Evolutionary conservation across 345 rosid species (phyloP).

Genomic region (Streptanthus diversifolius): DNA sequence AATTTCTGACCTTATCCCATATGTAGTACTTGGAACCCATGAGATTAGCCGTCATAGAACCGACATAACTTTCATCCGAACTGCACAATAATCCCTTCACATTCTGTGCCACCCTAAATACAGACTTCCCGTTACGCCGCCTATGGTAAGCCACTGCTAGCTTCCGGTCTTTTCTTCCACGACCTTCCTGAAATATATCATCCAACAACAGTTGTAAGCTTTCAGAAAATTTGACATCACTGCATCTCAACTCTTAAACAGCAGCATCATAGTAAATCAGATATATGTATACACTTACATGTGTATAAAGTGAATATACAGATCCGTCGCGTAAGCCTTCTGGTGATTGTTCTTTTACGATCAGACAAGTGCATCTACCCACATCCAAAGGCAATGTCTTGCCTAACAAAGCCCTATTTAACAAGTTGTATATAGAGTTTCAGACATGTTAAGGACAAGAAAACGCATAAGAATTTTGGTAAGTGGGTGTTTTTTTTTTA

Average conservation of each 20-base stretch:
- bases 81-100: slow-evolving; percentile 55
- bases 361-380: slow-evolving; percentile 83
- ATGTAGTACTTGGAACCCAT: slow-evolving; percentile 82
- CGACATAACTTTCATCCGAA: slow-evolving; percentile 72
- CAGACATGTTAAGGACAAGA: not conserved
- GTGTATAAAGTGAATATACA: slow-evolving; percentile 72
- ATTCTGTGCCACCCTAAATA: slow-evolving; percentile 61
- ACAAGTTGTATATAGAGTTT: not conserved
- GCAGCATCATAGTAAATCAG: not conserved
- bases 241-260: not conserved
- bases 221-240: not conserved
- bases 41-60: slow-evolving; percentile 74
- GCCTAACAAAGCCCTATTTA: slow-evolving; percentile 66
- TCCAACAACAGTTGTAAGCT: slow-evolving; percentile 7
- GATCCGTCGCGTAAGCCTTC: slow-evolving; percentile 53
- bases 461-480: not conserved
- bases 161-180: slow-evolving; percentile 77
- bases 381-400: slow-evolving; percentile 86
- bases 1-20: slow-evolving; percentile 45
- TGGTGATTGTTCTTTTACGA: slow-evolving; percentile 61
- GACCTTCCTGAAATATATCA: slow-evolving; percentile 69
- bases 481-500: not conserved
- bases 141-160: slow-evolving; percentile 78
- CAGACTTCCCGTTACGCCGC: slow-evolving; percentile 63
- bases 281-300: slow-evolving; percentile 43